Conservation (phyloP, 306 rosid genomes). For the Vicia faba region DNA sequence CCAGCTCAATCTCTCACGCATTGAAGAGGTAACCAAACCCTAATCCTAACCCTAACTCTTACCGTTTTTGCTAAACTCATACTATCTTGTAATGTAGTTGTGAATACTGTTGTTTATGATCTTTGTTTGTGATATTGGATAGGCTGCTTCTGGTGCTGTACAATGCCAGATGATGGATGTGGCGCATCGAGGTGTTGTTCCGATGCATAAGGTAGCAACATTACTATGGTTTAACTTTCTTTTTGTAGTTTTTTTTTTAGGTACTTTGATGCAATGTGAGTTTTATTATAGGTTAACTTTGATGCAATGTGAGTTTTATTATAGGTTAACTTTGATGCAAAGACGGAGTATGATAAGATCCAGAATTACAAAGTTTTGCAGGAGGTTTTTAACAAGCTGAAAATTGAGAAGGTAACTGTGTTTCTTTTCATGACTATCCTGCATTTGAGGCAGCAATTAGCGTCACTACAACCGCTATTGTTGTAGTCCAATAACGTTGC, state of each 20-base stretch:
- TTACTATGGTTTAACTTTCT: slow-evolving; percentile 17
- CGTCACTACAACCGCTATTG: too few species aligned
- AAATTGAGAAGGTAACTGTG: slow-evolving; percentile 72
- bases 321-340: slow-evolving; percentile 91
- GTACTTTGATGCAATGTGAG: slow-evolving; percentile 10
- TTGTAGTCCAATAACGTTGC: too few species aligned
- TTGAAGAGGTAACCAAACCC: slow-evolving; percentile 71
- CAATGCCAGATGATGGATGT: slow-evolving; percentile 95
- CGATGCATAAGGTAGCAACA: slow-evolving; percentile 84
- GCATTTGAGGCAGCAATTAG: too few species aligned
- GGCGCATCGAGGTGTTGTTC: slow-evolving; percentile 88
- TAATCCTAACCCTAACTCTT: background rate
- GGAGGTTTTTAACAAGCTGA: slow-evolving; percentile 86
- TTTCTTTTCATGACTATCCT: slow-evolving; percentile 1
- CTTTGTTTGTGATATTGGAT: slow-evolving; percentile 36
- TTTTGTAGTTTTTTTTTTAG: slow-evolving; percentile 8
- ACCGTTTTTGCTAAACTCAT: slow-evolving; percentile 1
- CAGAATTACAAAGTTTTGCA: slow-evolving; percentile 94
- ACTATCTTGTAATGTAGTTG: background rate
- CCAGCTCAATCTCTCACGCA: slow-evolving; percentile 83
- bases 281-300: slow-evolving; percentile 27
- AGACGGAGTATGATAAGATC: slow-evolving; percentile 93
- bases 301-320: slow-evolving; percentile 29
- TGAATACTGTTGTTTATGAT: slow-evolving; percentile 1
- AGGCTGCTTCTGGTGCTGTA: slow-evolving; percentile 99